These are phyloP conservation scores for Pleurotus tuber-regium DNA, from an alignment of 768 basidiomycete genomes.

Conservation along the genomic window DNA sequence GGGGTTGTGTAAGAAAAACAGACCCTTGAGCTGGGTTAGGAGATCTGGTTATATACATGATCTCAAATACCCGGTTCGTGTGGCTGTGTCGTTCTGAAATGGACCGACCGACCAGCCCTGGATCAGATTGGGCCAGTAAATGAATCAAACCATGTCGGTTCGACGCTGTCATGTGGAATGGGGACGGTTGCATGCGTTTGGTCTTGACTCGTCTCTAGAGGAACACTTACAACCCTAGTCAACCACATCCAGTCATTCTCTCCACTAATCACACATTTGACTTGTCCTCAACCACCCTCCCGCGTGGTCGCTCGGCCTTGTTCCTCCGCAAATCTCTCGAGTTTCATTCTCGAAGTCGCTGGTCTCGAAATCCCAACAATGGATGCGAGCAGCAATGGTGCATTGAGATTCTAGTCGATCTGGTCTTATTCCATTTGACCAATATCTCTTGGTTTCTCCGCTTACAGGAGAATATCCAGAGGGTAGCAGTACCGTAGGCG, in stretches of 20 bases:
- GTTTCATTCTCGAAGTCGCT: constrained; percentile 10
- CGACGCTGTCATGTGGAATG: constrained; percentile 1
- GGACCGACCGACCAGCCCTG: neutral
- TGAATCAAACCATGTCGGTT: constrained; percentile 1
- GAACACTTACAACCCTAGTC: constrained; percentile 1
- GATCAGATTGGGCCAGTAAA: neutral
- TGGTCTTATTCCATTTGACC: constrained; percentile 10
- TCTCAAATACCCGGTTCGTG: neutral
- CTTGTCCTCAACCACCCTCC: constrained; percentile 2
- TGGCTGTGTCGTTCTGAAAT: no score
- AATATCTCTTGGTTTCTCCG: no score
- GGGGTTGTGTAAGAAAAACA: constrained; percentile 1
- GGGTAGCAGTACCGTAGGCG: neutral
- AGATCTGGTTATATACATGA: constrained; percentile 11
- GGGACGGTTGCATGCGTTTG: neutral
- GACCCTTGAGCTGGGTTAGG: constrained; percentile 8
- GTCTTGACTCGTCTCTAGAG: constrained; percentile 9
- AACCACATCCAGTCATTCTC: constrained; percentile 1
- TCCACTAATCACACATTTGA: constrained; percentile 8
- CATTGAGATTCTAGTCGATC: constrained; percentile 1
- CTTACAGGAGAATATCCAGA: no score
- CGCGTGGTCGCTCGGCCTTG: constrained; percentile 6
- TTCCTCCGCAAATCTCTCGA: constrained; percentile 1
- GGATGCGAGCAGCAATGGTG: no score
- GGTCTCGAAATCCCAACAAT: neutral